Evolutionary conservation across 2,329 filamentous ascomycete genomes (phyloP), one percentile per base, ranked within the genome.

Genomic region (Nigrospora oryzae): DNA sequence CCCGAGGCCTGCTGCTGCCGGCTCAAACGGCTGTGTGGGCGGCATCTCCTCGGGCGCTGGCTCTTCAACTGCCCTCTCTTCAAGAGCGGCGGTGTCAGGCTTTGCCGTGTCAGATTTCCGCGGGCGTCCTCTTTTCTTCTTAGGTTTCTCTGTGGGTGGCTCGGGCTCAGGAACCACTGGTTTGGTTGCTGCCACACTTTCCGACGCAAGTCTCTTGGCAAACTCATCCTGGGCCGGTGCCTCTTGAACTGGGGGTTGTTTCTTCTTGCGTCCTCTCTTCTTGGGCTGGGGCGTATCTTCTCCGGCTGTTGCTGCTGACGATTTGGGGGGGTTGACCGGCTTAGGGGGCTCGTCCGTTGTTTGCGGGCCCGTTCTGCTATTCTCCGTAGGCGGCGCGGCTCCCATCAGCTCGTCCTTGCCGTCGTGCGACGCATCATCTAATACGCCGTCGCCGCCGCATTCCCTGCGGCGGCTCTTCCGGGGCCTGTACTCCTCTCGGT

Each of bases 191-290:
- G 23, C 2, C 2, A 28, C 23, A 28, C 23, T 28, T 10, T 28
- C 23, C 23, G 23, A 10, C 23, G 23, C 23, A 28, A 28, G 23
- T 10, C 50, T 45, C 33, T 42, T 19, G 14, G 30, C 12, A 7
- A 17, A 3, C 8, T 46, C 42, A 33, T 54, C 54, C 12, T 30
- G 34, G 12, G 40, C 41, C 11, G 35, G 33, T 19, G 36, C 33
- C 28, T 36, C 40, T 13, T 33, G 33, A 13, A 6, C 32, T 19
- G 14, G 8, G 14, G 42, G 45, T 30, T 56, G 53, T 42, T 61
- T 61, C 47, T 57, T 61, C 51, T 60, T 60, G 13, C 59, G 58
- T 6, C 59, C 58, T 17, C 57, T 57, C 43, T 58, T 60, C 49
- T 58, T 62, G 3, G 55, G 54, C 35, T 43, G 49, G 17, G 53